Conservation (phyloP, 2,329 filamentous ascomycete genomes). For the Sclerotinia minor region DNA sequence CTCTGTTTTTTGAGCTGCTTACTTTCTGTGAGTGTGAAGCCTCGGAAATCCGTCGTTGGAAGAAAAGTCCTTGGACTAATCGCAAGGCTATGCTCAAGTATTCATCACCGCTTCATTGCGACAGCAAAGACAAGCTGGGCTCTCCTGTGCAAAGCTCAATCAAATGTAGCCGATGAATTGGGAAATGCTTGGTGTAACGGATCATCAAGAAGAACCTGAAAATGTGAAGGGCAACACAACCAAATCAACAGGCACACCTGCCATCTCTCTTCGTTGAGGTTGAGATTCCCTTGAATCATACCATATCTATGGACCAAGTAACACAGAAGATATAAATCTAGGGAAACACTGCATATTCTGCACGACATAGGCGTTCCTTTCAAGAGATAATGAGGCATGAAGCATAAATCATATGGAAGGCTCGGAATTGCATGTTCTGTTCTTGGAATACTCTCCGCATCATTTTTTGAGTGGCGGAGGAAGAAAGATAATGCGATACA, state of each 20-base stretch:
- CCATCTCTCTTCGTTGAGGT: background rate
- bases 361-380: slow-evolving; percentile 3
- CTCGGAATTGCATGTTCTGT: background rate
- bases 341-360: slow-evolving; percentile 12
- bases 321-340: background rate
- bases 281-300: background rate
- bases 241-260: background rate
- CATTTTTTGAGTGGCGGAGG: background rate
- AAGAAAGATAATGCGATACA: background rate
- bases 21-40: background rate
- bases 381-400: background rate
- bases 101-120: background rate
- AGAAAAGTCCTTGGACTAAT: background rate
- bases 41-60: background rate
- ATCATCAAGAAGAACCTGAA: background rate
- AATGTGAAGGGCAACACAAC: background rate
- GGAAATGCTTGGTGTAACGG: background rate
- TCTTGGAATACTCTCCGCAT: background rate
- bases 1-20: background rate
- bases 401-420: background rate
- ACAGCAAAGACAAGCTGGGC: background rate
- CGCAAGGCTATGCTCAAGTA: slow-evolving; percentile 20
- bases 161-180: slow-evolving; percentile 14
- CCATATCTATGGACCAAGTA: background rate
- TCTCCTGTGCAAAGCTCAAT: slow-evolving; percentile 11